Conservation (phyloP, 306 rosid species). For the Begonia masoniana region DNA sequence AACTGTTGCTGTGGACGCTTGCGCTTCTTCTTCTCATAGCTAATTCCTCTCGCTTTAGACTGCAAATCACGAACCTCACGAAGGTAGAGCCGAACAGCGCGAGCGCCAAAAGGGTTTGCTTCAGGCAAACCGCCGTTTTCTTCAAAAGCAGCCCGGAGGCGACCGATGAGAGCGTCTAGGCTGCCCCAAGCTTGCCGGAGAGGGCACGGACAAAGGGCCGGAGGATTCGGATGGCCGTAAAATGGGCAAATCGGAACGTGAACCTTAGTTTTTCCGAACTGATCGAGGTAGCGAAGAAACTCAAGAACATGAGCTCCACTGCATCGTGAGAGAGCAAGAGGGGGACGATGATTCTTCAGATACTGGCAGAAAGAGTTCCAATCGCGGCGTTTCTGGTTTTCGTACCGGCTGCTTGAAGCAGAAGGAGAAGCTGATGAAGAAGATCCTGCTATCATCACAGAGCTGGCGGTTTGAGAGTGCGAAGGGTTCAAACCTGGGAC, state of each 20-base stretch:
- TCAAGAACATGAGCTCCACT: conserved; percentile 61
- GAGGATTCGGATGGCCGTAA: conserved; percentile 63
- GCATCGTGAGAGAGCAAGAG: conserved; percentile 63
- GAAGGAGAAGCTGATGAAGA: conserved; percentile 30
- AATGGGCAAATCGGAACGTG: conserved; percentile 59
- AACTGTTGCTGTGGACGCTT: conserved; percentile 1
- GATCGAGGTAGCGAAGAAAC: conserved; percentile 69
- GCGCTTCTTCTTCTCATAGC: conserved; percentile 2
- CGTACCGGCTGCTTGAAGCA: conserved; percentile 54
- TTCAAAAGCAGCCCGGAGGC: conserved; percentile 87
- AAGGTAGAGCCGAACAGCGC: conserved; percentile 88
- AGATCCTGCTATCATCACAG: conserved; percentile 15
- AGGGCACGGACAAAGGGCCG: conserved; percentile 74
- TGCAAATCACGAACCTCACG: conserved; percentile 97
- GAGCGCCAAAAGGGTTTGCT: conserved; percentile 88
- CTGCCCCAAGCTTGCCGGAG: conserved; percentile 85
- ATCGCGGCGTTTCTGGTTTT: conserved; percentile 94
- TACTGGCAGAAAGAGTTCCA: conserved; percentile 94
- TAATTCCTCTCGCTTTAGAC: conserved; percentile 91
- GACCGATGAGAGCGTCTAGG: conserved; percentile 82
- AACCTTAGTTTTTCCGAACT: conserved; percentile 77
- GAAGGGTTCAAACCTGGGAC: conserved; percentile 56
- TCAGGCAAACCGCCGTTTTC: conserved; percentile 50
- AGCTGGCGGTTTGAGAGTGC: conserved; percentile 13
- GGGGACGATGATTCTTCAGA: conserved; percentile 74